Percentiles rank a stretch among this genome's conserved stretches.
Evolutionary conservation across 352 stramenopile genomes (phyloP).

Genomic region (Elongisporangium prolatum): DNA sequence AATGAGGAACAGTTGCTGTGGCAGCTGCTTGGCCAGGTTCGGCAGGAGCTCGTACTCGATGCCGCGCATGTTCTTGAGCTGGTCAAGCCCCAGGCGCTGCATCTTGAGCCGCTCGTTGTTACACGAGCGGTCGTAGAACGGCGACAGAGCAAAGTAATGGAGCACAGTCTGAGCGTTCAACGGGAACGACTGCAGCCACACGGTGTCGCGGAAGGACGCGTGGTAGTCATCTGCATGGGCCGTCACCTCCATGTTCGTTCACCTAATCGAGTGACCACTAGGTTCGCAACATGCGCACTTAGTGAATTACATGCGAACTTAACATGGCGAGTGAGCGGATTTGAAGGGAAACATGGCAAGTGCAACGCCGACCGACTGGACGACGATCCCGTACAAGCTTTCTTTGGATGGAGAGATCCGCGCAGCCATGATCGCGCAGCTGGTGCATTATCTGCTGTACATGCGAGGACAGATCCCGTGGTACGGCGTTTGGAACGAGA

Average conservation of each 20-base stretch:
- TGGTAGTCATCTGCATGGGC: slow-evolving; percentile 85
- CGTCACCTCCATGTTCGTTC: slow-evolving; percentile 55
- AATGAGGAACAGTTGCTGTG: slow-evolving; percentile 84
- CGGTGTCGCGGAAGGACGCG: slow-evolving; percentile 81
- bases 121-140: slow-evolving; percentile 86
- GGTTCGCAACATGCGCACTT: slow-evolving; percentile 1
- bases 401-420: slow-evolving; percentile 37
- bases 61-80: slow-evolving; percentile 85
- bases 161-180: slow-evolving; percentile 81
- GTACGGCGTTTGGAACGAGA: slow-evolving; percentile 14
- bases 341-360: slow-evolving; percentile 4
- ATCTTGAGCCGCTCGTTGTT: slow-evolving; percentile 91
- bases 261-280: background rate
- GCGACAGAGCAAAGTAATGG: slow-evolving; percentile 86
- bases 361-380: background rate
- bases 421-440: slow-evolving; percentile 24
- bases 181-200: slow-evolving; percentile 84
- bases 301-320: background rate
- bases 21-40: slow-evolving; percentile 79
- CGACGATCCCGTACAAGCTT: slow-evolving; percentile 35
- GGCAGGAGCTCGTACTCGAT: slow-evolving; percentile 87
- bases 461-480: slow-evolving; percentile 64
- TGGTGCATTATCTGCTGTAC: slow-evolving; percentile 58
- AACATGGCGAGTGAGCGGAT: background rate
- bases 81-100: slow-evolving; percentile 81